Base-by-base conservation (phyloP, 768 basidiomycete genomes). In the Russula emetica region DNA sequence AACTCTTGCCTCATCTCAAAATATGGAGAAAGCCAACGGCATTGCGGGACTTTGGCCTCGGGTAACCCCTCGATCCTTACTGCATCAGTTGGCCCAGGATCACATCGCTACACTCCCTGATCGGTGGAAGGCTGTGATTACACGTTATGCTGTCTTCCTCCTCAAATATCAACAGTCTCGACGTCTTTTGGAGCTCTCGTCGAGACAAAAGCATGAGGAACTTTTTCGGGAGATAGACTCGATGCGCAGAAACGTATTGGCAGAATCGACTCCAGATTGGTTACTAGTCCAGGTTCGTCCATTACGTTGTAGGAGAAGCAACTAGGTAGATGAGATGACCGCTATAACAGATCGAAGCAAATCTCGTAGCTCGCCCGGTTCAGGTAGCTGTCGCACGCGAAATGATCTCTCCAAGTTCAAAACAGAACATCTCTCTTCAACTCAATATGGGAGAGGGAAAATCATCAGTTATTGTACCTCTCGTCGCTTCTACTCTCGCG, bases 371-470 rank as follows among this genome's bases (percentile, higher is more conserved):
- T 30, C 80, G 83, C 9, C 72, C 74, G 0, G 66, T 82, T 13
- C 83, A 84, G 62, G 70, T 71, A 0, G 55, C 70, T 0, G 70
- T 83, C 10, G 79, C 82, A 1, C 57, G 67, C 3, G 76, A 82
- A 55, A 83, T 84, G 83, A 79, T 81, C 24, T 58, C 68, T 0
- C 82, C 83, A 0, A 62, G 60, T 1, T 74, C 71, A 0, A 62
- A 64, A 2, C n/a, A 65, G 9, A 84, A 79, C 52, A 77, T 78
- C 0, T 69, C 75, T 5, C 72, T 80, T 34, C 83, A 84, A 49
- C 76, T 84, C n/a, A 82, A 84, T 52, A 85, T 84, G 83, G 83
- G 83, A 2, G 83, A 84, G 58, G 83, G 83, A 1, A 83, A 84
- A 63, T 77, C 80, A 8, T 75, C 77, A 6, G 80, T 81, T 5